phyloP scores from a whole-genome alignment of 208 protist genomes.

The Tetramitus jugosus region DNA sequence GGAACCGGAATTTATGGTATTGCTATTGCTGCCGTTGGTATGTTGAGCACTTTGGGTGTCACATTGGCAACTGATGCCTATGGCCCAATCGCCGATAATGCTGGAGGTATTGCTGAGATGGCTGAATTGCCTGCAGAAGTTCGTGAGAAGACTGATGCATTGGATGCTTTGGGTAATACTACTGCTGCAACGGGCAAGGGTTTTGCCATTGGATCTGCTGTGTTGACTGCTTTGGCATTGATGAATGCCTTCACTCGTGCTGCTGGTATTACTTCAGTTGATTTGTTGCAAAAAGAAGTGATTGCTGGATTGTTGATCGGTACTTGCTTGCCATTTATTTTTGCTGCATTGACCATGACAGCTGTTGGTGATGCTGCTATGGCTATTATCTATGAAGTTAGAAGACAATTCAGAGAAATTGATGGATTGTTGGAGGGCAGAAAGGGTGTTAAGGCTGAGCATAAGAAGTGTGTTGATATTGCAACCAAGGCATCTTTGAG shows the following conservation, averaged over 20 bases:
- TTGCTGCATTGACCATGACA: slow-evolving; percentile 87
- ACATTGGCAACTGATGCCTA: slow-evolving; percentile 85
- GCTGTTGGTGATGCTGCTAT: slow-evolving; percentile 78
- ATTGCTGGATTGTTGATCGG: slow-evolving; percentile 72
- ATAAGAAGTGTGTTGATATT: slow-evolving; percentile 80
- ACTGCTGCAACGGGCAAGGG: slow-evolving; percentile 87
- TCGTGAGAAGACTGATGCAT: slow-evolving; percentile 77
- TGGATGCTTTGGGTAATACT: slow-evolving; percentile 89
- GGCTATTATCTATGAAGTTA: slow-evolving; percentile 84
- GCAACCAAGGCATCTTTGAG: slow-evolving; percentile 71
- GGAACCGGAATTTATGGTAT: slow-evolving; percentile 65
- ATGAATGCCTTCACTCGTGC: slow-evolving; percentile 68
- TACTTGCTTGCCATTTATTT: slow-evolving; percentile 85
- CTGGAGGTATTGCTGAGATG: slow-evolving; percentile 85
- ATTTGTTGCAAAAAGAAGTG: slow-evolving; percentile 5
- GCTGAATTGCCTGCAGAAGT: slow-evolving; percentile 49
- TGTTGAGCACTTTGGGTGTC: slow-evolving; percentile 78
- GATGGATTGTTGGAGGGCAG: slow-evolving; percentile 46
- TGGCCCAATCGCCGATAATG: slow-evolving; percentile 88
- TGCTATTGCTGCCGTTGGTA: slow-evolving; percentile 83
- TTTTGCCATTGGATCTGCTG: slow-evolving; percentile 83
- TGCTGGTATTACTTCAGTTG: slow-evolving; percentile 2
- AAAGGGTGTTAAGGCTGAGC: slow-evolving; percentile 67
- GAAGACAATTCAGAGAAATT: slow-evolving; percentile 77
- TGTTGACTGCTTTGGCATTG: slow-evolving; percentile 77